A percentile compares a stretch with the other conserved stretches of the same genome.
Evolutionary conservation across 2,329 filamentous ascomycete species (phyloP).

Genomic region (Xylariomycetidae sp.): DNA sequence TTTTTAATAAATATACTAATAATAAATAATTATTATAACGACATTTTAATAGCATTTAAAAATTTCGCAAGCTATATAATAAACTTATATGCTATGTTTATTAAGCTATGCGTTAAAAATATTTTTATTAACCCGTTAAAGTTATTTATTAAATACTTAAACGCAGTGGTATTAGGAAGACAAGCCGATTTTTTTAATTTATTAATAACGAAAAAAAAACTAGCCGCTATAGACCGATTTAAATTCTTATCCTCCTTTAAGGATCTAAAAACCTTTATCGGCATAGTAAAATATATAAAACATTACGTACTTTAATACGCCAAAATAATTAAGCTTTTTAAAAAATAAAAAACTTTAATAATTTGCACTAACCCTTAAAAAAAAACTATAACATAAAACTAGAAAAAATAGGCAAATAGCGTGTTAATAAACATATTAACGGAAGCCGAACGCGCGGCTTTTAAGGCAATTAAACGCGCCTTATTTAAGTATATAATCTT

Average conservation of each 20-base stretch:
- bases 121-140: conserved; percentile 3
- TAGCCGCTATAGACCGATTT: conserved; percentile 1
- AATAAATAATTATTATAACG: conserved; percentile 4
- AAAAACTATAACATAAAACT: conserved; percentile 1
- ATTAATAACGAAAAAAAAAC: conserved; percentile 2
- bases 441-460: neutral
- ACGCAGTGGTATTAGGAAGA: neutral
- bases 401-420: neutral
- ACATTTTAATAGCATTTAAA: conserved; percentile 1
- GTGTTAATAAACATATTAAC: conserved; percentile 1
- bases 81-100: neutral
- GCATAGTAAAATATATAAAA: conserved; percentile 1
- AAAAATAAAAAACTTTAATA: conserved; percentile 1
- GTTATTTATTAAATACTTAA: conserved; percentile 3
- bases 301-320: neutral
- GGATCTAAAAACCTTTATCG: conserved; percentile 3
- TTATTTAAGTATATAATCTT: conserved; percentile 3
- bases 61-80: neutral
- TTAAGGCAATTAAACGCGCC: conserved; percentile 3
- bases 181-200: conserved; percentile 1
- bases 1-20: neutral
- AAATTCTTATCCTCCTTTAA: neutral
- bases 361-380: neutral
- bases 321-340: neutral
- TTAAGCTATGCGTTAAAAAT: neutral